phyloP scores from a whole-genome alignment of 805 yeast species.

The Candida sakaeoensis region DNA sequence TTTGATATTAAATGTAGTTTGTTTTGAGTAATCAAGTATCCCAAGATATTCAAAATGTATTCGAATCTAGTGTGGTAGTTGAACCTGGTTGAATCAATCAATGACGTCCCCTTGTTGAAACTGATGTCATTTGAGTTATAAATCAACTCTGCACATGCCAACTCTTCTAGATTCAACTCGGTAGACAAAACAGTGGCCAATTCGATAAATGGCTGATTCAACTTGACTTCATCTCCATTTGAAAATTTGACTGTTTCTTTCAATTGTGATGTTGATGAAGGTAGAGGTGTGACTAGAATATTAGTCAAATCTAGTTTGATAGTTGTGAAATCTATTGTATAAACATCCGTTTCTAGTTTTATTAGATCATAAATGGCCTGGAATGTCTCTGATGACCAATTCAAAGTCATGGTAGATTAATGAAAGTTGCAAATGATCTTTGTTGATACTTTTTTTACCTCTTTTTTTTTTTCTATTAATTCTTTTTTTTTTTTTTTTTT shows the following conservation, averaged over 20 bases:
- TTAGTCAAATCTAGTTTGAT: slow-evolving; percentile 44
- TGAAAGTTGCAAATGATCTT: neutral
- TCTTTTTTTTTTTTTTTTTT: too few relatives aligned
- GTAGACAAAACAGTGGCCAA: slow-evolving; percentile 56
- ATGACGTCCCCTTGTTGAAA: slow-evolving; percentile 44
- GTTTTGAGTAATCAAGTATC: slow-evolving; percentile 22
- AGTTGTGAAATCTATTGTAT: slow-evolving; percentile 18
- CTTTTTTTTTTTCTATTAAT: too few relatives aligned
- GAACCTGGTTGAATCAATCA: slow-evolving; percentile 61
- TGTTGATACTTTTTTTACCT: slow-evolving; percentile 4
- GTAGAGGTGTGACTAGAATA: slow-evolving; percentile 40
- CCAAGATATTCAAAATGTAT: slow-evolving; percentile 66
- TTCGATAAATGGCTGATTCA: slow-evolving; percentile 64
- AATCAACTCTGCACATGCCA: slow-evolving; percentile 68
- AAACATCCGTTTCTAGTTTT: slow-evolving; percentile 19
- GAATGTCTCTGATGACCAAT: slow-evolving; percentile 43
- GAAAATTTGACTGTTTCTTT: slow-evolving; percentile 35
- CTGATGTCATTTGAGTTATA: slow-evolving; percentile 39
- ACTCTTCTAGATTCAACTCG: slow-evolving; percentile 60
- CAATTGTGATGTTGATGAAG: slow-evolving; percentile 33
- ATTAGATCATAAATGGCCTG: slow-evolving; percentile 46
- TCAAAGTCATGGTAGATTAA: slow-evolving; percentile 10
- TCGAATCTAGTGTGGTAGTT: slow-evolving; percentile 67
- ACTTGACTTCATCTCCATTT: slow-evolving; percentile 54
- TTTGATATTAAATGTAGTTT: slow-evolving; percentile 19